Evolutionary conservation across 2,329 filamentous ascomycete genomes (phyloP), one percentile per base, ranked within the genome.

Genomic region (Dactylellina sp.): DNA sequence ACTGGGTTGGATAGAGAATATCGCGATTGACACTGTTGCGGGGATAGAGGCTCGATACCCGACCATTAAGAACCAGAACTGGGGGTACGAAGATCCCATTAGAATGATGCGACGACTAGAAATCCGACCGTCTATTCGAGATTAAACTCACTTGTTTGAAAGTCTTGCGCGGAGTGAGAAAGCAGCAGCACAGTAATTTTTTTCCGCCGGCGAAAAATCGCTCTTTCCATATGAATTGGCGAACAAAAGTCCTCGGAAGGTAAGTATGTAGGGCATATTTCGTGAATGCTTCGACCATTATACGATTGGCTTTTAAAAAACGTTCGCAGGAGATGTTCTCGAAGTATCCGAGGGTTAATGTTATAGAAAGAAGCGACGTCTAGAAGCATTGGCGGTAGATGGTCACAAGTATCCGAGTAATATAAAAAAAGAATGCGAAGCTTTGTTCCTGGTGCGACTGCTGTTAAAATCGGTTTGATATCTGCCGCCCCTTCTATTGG

Each of bases 201-300:
- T n/a, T 71, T 71, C 22, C 1, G 49, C 0, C 57, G 28, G 7
- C 49, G 37, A 0, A 2, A 20, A 16, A 57, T 18, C 7, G 49
- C 32, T 12, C 50, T 6, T 16, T 57, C 42, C 0, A 71, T 28
- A 7, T 52, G 50, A 7, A 71, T 56, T 7, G 66, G 66, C 55
- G 66, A 71, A 52, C 63, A 63, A 14, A 25, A 7, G 7, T 57
- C 40, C 35, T 71, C 66, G 2, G 66, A 71, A 1, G 66, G 66
- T 2, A 71, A n/a, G 20, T 59, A 71, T 2, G 9, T 14, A 16
- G 50, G 57, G 44, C 24, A 63, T 1, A 32, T 57, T 39, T 71
- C 50, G n/a, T 55, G 32, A 39, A 59, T 44, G 40, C 6, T 28
- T n/a, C 6, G n/a, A 11, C 22, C 12, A 16, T 20, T 20, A 32